Base-by-base conservation (phyloP, 2,329 filamentous ascomycete species). In the Dryadomyces quercivorus region DNA sequence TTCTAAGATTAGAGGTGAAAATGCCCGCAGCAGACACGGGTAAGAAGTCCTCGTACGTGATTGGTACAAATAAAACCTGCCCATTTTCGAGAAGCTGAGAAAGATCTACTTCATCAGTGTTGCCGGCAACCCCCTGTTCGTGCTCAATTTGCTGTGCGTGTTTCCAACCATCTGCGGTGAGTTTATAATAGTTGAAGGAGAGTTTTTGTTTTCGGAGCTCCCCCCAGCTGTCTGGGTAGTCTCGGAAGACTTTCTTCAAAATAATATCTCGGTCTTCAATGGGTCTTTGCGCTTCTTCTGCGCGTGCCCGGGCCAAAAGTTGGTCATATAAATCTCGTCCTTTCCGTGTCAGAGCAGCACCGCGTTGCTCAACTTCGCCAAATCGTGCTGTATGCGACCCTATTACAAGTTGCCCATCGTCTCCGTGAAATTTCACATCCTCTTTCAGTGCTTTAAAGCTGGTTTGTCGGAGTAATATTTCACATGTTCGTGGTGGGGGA, bases 1-100 rank as follows among this genome's bases (percentile, higher is more conserved):
- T 13, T 10, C 31, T 47, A 48, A 57, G 47, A 22, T 57, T 55
- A 7, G 51, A 54, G 20, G 36, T 36, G 38, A 47, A 55, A 38
- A 51, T 57, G 21, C 53, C 52, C 15, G 51, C 47, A 18, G 43
- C 76, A 1, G 73, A 76, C 2, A 79, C 62, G 0, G 76, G 76
- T 4, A 79, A 63, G 50, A 78, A 79, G 53, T 78, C 76, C 55
- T 79, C 76, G 55, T 79, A 79, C 0, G 70, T 76, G 18, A 78
- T 68, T 2, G 76, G 72, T 3, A 67, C 60, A 5, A 65, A 66
- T 43, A 65, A 59, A 0, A 78, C 42, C 3, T 66, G 26, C 0
- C 67, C 66, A 0, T 63, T 51, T 2, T 60, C 53, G 1, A 76
- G 51, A 1, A 75, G 63, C 26, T 8, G 26, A 5, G 26, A 31